Evolutionary conservation across 148 eudicot species (phyloP), one percentile per base, ranked within the genome.

Genomic region (Camellia granthamiana): DNA sequence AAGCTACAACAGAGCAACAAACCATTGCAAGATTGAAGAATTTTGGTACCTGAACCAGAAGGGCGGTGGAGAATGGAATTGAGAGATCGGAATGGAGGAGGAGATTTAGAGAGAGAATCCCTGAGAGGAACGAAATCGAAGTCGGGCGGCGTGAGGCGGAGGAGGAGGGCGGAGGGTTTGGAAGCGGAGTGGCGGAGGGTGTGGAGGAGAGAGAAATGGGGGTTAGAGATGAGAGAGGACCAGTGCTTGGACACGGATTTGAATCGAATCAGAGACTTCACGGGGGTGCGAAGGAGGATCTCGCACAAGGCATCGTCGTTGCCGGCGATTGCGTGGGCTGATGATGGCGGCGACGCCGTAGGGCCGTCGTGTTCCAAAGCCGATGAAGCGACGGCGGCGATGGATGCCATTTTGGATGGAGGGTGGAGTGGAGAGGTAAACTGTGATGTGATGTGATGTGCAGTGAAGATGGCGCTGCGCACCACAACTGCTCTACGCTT

Each of bases 131-230:
- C 67, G 84, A 79, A 83, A 14, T 82, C 63, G 77, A 80, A 69
- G 76, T 74, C 30, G 38, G 78, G 56, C 38, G 82, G 82, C 77
- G 69, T 65, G 14, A 66, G 66, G 79, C 77, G 84, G 58, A 84
- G 66, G 79, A 84, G 79, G 78, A 89, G 82, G 76, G 79, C 86
- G 77, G 89, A 82, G 67, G 79, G 78, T 4, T 80, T 76, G n/a
- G 65, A 79, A 69, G 56, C 60, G 16, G 55, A 77, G 54, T 77
- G 81, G 77, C 80, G 89, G 64, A 16, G 56, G 51, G 83, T 74
- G 62, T 89, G 89, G 86, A 85, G 86, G 84, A 87, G 85, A 43
- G 87, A 80, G 89, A 89, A 86, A 38, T 38, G 59, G 6, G 69
- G 52, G 73, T 23, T 16, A 55, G 74, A 82, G 67, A 89, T 86